Evolutionary conservation across 192 early-diverging fungal species (phyloP).

Genomic region (Dissophora ornata): DNA sequence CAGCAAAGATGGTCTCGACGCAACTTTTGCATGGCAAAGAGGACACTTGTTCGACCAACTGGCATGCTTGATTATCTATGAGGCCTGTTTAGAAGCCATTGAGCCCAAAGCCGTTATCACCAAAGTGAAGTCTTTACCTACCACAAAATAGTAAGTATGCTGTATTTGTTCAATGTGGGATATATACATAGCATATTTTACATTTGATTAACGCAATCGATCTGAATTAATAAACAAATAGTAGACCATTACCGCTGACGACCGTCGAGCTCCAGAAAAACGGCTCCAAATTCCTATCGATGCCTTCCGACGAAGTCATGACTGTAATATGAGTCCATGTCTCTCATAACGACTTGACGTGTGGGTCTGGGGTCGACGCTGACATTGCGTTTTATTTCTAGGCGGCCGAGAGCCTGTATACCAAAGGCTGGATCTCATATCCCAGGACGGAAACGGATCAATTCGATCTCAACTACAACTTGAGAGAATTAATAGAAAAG

Average conservation of each 20-base stretch:
- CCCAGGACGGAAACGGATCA: constrained; percentile 97
- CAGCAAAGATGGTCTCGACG: constrained; percentile 58
- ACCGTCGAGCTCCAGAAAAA: constrained; percentile 94
- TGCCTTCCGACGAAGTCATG: constrained; percentile 88
- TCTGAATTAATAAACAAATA: constrained; percentile 82
- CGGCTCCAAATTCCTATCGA: constrained; percentile 73
- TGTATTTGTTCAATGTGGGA: background rate
- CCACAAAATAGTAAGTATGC: constrained; percentile 81
- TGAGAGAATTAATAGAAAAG: constrained; percentile 71
- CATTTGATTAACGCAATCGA: background rate
- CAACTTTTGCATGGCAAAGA: constrained; percentile 82
- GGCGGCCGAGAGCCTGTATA: constrained; percentile 92
- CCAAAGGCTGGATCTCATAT: constrained; percentile 91
- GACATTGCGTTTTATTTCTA: no score
- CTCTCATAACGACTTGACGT: no score
- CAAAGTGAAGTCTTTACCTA: constrained; percentile 70
- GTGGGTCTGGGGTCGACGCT: no score
- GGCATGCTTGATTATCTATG: constrained; percentile 76
- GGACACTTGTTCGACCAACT: constrained; percentile 81
- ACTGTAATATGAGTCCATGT: no score
- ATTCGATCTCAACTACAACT: constrained; percentile 81
- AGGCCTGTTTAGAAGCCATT: constrained; percentile 67
- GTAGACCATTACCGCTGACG: constrained; percentile 91
- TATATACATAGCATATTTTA: background rate
- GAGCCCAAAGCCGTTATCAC: constrained; percentile 67